Evolutionary conservation across 352 stramenopile species (phyloP), one percentile per base, ranked within the genome.

Genomic region (Peronospora farinosa): DNA sequence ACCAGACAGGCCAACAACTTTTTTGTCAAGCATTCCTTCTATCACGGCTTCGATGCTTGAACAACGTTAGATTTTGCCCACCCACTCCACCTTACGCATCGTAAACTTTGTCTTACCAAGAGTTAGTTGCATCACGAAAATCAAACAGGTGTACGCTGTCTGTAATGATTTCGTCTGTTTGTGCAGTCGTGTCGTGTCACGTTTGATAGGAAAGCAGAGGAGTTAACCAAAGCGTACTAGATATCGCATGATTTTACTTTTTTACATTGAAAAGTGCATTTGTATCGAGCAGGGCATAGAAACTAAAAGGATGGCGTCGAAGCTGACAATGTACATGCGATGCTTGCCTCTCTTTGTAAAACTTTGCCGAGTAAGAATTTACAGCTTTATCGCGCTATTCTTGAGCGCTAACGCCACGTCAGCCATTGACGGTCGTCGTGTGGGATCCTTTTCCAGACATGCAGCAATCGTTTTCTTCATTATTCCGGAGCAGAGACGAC

Each of bases 381-480:
- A 86, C 47, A 84, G 40, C 44, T 65, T 69, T 56, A 84, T 75
- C 40, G 71, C 69, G 7, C 72, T 69, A 23, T 73, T 85, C 40
- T 81, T 67, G 21, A 90, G 67, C 45, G 78, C 74, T 36, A 72
- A 65, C 11, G 60, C 62, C 51, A 90, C 71, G 36, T 86, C 70
- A 21, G 53, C 41, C 76, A 90, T 87, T 3, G 67, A 81, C 25
- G 78, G 78, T 27, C 78, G 65, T 17, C 60, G 59, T 7, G 49
- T 48, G 0, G 76, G 70, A 25, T 90, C 70, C 11, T 64, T 69
- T 33, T 84, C 70, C 7, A 89, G 47, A 44, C 78, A 89, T 3
- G 69, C 75, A 7, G 57, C 54, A 33, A 89, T 85, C 19, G 81
- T 67, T 23, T 84, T 58, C 48, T 86, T 81, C 67, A 87, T 82